Base-by-base conservation (phyloP, 1,284 basidiomycete genomes). In the Ustilago trichophora region DNA sequence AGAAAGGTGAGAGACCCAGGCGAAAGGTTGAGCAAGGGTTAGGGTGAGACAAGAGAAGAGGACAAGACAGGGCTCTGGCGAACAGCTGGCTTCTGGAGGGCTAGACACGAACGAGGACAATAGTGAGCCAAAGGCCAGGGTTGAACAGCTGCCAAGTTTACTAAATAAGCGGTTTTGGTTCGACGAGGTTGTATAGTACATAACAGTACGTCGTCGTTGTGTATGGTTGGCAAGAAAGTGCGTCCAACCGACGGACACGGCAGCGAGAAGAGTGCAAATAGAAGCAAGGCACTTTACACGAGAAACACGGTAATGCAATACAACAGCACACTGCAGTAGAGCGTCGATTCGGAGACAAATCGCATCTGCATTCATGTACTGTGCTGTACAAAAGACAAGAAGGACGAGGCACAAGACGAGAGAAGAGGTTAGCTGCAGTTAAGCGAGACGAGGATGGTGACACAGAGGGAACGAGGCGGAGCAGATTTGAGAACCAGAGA, bases 201-300 rank as follows among this genome's bases (percentile, higher is more conserved):
- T n/a, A n/a, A n/a, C n/a, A n/a, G n/a, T n/a, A 25, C n/a, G 37
- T 13, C 24, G 37, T 26, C 36, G 18, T 37, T 25, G 37, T 40
- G 24, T n/a, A n/a, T n/a, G n/a, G n/a, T n/a, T 18, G 24, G 37
- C 37, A 16, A 15, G 4, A 11, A 22, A 3, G 37, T 16, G 15
- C 24, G 16, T 25, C 21, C 24, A 15, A 40, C 24, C 37, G 37
- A 40, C 37, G 37, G 25, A 26, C 37, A 26, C 36, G 13, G 15
- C n/a, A n/a, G n/a, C n/a, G n/a, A n/a, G n/a, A n/a, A n/a, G n/a
- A n/a, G n/a, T n/a, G n/a, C n/a, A n/a, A n/a, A n/a, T n/a, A n/a
- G n/a, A n/a, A n/a, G n/a, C n/a, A 22, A 16, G 35, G 35, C 35
- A 22, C 21, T 37, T 37, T 37, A 37, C 35, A 37, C 35, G 35